A percentile compares a stretch with the other conserved stretches of the same genome.
Conservation (phyloP, 768 basidiomycete species). For the Auricularia cornea region DNA sequence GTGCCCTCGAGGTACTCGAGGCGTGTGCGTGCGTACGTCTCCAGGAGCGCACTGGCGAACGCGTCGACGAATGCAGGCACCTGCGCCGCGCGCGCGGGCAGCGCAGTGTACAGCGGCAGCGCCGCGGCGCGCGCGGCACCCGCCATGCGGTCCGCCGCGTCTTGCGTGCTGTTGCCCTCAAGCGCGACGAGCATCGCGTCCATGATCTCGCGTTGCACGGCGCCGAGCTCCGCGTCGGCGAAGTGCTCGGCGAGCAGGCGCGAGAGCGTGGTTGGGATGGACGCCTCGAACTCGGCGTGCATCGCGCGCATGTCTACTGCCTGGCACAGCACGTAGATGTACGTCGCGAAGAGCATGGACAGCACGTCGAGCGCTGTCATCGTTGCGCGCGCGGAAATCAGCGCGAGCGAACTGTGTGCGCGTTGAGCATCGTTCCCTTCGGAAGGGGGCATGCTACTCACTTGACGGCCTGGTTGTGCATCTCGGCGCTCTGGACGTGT, state of each 20-base stretch:
- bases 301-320: constrained; percentile 79
- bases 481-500: constrained; percentile 79
- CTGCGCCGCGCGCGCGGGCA: constrained; percentile 18
- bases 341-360: constrained; percentile 63
- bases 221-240: constrained; percentile 25
- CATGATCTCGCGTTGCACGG: constrained; percentile 28
- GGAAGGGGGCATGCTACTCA: constrained; percentile 28
- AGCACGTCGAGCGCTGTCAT: constrained; percentile 71
- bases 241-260: constrained; percentile 44
- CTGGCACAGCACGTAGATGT: constrained; percentile 73
- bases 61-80: constrained; percentile 17
- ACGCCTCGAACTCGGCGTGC: constrained; percentile 53
- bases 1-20: constrained; percentile 49
- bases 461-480: constrained; percentile 92
- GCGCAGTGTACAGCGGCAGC: constrained; percentile 55
- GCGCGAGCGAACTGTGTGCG: constrained; percentile 60
- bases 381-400: constrained; percentile 77
- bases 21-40: constrained; percentile 26
- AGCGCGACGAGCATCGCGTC: constrained; percentile 42
- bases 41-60: constrained; percentile 11
- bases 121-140: constrained; percentile 58
- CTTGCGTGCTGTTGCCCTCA: constrained; percentile 64
- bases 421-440: too few species aligned
- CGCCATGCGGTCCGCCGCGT: constrained; percentile 59
- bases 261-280: constrained; percentile 37